Evolutionary conservation across 495 filamentous ascomycete genomes (phyloP), one percentile per base, ranked within the genome.

Genomic region (Penicillium mononematosum): DNA sequence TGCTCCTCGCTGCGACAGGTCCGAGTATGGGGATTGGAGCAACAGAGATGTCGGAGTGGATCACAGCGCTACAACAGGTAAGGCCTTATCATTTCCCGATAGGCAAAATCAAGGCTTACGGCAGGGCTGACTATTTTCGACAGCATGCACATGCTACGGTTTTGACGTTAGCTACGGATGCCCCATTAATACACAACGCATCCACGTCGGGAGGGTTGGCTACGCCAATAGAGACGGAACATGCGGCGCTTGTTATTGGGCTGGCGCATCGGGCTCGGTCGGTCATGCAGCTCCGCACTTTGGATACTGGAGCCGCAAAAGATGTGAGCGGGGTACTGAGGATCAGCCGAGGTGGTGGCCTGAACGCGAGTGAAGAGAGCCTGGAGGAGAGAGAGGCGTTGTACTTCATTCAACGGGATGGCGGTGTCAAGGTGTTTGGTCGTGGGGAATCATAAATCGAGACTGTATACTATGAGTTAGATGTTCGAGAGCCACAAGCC

Each of bases 241-340:
- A 92, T 69, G 81, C 88, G 9, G 79, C 85, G 31, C 84, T 96
- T 48, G 76, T 86, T 41, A 70, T 89, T 54, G 80, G 79, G 3
- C 60, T 89, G 63, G 88, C 87, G n/a, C 91, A 96, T 70, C 77
- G 85, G 63, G 90, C 94, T 10, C 65, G 78, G 9, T 78, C 81
- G 55, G 76, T 89, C 1, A 78, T 92, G 67, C 85, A 89, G 58
- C 71, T 92, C 27, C 79, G 91, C 45, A 78, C 82, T 58, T 71
- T 98, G 56, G 90, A 92, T 63, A 96, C 90, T 0, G 93, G 93
- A 1, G 81, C 84, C 16, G 94, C 93, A 50, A 87, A 80, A 70
- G 93, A 98, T 78, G 89, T 97, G 24, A 96, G 89, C 75, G 93
- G 94, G 9, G 89, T 96, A 36, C 59, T 96, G 53, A 81, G 93